Evolutionary conservation across 2,329 filamentous ascomycete genomes (phyloP).

Genomic region (Calycina herbarum): DNA sequence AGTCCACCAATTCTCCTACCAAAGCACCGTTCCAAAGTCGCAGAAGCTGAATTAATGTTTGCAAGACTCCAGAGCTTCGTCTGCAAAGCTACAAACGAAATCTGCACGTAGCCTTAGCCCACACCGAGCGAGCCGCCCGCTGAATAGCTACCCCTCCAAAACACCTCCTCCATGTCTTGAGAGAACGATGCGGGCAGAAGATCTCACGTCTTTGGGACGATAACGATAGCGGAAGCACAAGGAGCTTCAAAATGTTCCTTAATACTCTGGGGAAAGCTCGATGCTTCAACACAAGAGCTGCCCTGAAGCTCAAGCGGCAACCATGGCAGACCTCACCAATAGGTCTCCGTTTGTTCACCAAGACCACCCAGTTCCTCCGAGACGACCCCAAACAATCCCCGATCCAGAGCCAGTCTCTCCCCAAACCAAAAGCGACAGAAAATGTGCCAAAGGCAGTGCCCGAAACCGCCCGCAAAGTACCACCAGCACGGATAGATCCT

Average conservation of each 20-base stretch:
- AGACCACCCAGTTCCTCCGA: slow-evolving; percentile 26
- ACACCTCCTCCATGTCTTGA: slow-evolving; percentile 8
- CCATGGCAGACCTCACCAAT: slow-evolving; percentile 27
- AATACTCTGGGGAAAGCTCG: slow-evolving; percentile 33
- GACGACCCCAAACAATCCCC: slow-evolving; percentile 26
- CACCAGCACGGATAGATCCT: slow-evolving; percentile 47
- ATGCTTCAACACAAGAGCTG: slow-evolving; percentile 31
- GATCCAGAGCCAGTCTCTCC: slow-evolving; percentile 26
- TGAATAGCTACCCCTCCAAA: slow-evolving; percentile 30
- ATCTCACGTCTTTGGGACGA: slow-evolving; percentile 22
- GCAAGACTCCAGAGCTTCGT: not conserved
- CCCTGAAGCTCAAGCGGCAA: slow-evolving; percentile 20
- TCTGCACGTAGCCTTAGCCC: not conserved
- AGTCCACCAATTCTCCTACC: not conserved
- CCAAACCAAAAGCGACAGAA: slow-evolving; percentile 25
- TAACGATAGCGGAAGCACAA: slow-evolving; percentile 13
- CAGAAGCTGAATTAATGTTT: not conserved
- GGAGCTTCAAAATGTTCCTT: slow-evolving; percentile 32
- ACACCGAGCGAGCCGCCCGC: slow-evolving; percentile 5
- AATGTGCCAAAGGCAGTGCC: slow-evolving; percentile 27
- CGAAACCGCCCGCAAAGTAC: slow-evolving; percentile 28
- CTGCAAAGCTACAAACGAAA: not conserved
- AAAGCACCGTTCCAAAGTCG: not conserved
- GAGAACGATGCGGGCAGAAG: slow-evolving; percentile 27
- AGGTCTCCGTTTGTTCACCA: slow-evolving; percentile 35